phyloP scores from a whole-genome alignment of 208 protist species.

The Acanthamoeba rhysodes region DNA sequence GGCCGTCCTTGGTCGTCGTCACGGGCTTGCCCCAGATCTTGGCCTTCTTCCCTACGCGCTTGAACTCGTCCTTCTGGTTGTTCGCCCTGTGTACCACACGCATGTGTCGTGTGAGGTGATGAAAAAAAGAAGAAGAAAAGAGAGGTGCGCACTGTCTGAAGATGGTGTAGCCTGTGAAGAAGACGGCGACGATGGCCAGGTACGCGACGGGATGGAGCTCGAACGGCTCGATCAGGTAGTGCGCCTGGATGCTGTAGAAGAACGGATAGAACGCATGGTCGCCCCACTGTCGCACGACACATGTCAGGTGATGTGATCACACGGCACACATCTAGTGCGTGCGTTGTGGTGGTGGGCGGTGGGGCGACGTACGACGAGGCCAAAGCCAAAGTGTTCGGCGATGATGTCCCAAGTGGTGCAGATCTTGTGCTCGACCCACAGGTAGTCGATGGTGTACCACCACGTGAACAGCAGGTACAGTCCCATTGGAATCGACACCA shows the following conservation, averaged over 20 bases:
- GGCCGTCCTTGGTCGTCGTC: constrained; percentile 50
- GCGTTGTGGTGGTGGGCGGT: not conserved
- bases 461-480: constrained; percentile 56
- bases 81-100: not conserved
- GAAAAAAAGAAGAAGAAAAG: not conserved
- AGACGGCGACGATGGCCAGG: constrained; percentile 28
- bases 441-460: constrained; percentile 73
- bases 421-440: constrained; percentile 64
- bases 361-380: constrained; percentile 15
- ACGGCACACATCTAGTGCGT: too few species aligned
- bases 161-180: constrained; percentile 57
- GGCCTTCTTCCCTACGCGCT: constrained; percentile 55
- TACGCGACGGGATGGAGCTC: constrained; percentile 4
- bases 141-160: constrained; percentile 46
- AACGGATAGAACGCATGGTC: constrained; percentile 66
- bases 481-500: constrained; percentile 18
- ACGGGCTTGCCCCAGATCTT: constrained; percentile 73
- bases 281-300: not conserved
- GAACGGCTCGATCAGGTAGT: constrained; percentile 46
- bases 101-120: not conserved
- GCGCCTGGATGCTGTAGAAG: constrained; percentile 73
- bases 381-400: constrained; percentile 64
- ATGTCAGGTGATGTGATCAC: not conserved
- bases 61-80: constrained; percentile 70
- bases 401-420: constrained; percentile 72